A percentile compares a stretch with the other conserved stretches of the same genome.
Evolutionary conservation across 208 protist genomes (phyloP).

Genomic region (Novymonas esmeraldas): DNA sequence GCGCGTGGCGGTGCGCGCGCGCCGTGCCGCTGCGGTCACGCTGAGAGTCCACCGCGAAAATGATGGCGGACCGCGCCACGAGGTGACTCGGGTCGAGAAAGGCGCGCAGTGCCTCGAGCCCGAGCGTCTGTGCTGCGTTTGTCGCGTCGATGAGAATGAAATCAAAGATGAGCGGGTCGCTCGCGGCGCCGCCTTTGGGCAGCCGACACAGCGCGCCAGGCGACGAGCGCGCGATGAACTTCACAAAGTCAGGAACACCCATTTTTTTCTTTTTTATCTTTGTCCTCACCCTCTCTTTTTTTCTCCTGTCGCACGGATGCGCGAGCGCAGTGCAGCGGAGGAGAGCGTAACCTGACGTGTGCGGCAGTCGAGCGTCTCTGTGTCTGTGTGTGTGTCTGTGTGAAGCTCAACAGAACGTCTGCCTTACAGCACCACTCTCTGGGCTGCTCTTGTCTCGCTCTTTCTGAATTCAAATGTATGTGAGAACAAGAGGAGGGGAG

Average conservation of each 20-base stretch:
- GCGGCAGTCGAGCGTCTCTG: too few relatives aligned
- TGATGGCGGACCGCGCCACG: constrained; percentile 45
- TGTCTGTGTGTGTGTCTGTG: too few relatives aligned
- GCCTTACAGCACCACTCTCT: too few relatives aligned
- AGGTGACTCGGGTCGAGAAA: constrained; percentile 50
- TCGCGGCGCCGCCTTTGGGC: constrained; percentile 28
- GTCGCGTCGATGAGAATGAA: constrained; percentile 88
- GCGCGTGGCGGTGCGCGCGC: constrained; percentile 58
- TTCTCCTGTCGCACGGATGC: too few relatives aligned
- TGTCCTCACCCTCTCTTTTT: too few relatives aligned
- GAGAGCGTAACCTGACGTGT: too few relatives aligned
- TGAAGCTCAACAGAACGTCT: too few relatives aligned
- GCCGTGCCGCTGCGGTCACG: constrained; percentile 65
- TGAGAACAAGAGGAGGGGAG: not conserved
- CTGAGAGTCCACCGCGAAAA: constrained; percentile 84
- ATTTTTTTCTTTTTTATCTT: constrained; percentile 38
- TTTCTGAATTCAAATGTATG: not conserved
- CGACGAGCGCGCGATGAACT: constrained; percentile 72
- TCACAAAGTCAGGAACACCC: constrained; percentile 88
- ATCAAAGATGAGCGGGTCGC: constrained; percentile 58
- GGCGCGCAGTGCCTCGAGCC: constrained; percentile 49
- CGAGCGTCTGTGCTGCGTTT: constrained; percentile 76
- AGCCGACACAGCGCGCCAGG: constrained; percentile 68
- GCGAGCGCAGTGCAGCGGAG: too few relatives aligned
- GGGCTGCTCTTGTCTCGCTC: too few relatives aligned